Conservation (phyloP, 768 basidiomycete species). For the Kwoniella botswanensis region DNA sequence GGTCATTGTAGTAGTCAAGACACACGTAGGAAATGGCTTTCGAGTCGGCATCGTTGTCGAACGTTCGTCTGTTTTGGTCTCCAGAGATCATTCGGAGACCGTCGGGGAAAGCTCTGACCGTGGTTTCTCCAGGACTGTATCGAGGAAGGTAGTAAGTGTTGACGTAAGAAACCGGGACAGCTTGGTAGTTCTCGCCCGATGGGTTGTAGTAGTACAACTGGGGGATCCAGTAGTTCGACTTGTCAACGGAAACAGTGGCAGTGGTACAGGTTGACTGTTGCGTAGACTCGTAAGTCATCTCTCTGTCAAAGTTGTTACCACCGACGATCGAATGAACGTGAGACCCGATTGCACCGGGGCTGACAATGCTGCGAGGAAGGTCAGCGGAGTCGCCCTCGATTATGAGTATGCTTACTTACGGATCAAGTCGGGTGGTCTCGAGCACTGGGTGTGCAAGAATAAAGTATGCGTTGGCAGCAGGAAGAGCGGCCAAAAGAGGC, state of each 20-base stretch:
- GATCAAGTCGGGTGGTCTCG: slow-evolving; percentile 55
- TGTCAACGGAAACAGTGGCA: slow-evolving; percentile 56
- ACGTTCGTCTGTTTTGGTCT: slow-evolving; percentile 55
- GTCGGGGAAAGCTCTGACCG: slow-evolving; percentile 57
- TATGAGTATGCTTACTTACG: slow-evolving; percentile 39
- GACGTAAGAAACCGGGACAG: slow-evolving; percentile 47
- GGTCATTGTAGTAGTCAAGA: slow-evolving; percentile 46
- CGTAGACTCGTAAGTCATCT: slow-evolving; percentile 51
- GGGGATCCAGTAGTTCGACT: slow-evolving; percentile 59
- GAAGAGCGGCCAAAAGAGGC: slow-evolving; percentile 32
- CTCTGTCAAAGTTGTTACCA: slow-evolving; percentile 56
- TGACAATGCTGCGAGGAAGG: slow-evolving; percentile 43
- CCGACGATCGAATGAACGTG: slow-evolving; percentile 59
- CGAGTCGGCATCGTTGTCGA: slow-evolving; percentile 49
- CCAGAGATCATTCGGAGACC: slow-evolving; percentile 60
- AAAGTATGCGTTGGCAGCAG: slow-evolving; percentile 48
- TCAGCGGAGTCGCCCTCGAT: slow-evolving; percentile 2
- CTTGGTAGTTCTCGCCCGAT: slow-evolving; percentile 43
- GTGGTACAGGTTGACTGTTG: slow-evolving; percentile 56
- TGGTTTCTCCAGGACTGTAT: slow-evolving; percentile 50
- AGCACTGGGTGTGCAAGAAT: slow-evolving; percentile 53
- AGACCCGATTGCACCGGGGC: slow-evolving; percentile 45
- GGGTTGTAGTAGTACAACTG: slow-evolving; percentile 58
- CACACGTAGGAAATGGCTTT: slow-evolving; percentile 58
- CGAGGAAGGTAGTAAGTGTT: slow-evolving; percentile 59